Base-by-base conservation (phyloP, 1,284 basidiomycete genomes). In the Paramarasmius palmivorus region DNA sequence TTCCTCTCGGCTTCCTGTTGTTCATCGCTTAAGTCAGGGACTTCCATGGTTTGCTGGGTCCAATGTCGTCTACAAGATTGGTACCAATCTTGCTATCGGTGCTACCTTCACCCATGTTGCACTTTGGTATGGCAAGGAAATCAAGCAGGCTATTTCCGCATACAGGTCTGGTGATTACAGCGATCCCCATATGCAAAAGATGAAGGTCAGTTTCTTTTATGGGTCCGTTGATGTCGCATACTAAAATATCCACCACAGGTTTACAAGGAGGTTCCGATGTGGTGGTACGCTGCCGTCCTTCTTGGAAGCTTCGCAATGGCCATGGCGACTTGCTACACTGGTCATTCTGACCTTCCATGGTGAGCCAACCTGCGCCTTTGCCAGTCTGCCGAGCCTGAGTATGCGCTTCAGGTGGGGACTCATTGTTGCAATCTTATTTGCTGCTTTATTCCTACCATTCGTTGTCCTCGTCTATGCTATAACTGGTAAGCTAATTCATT, bases 201-300 rank as follows among this genome's bases (percentile, higher is more conserved):
- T 54, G 54, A 66, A 56, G 65, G 65, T 68, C 51, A 48, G 54
- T 55, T 40, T 26, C 10, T 22, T 3, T 7, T 14, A 14, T 14
- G 22, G 40, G 10, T 26, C 37, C 38, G 17, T 2, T 40, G 20
- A 17, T 2, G 10, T 17, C n/a, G 17, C n/a, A n/a, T n/a, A n/a
- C n/a, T n/a, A n/a, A n/a, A n/a, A n/a, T n/a, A n/a, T n/a, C n/a
- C n/a, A n/a, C n/a, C n/a, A 23, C 49, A 67, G 62, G 66, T 73
- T 7, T 86, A 85, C 68, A 69, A 70, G 46, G 79, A 80, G 56
- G 81, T 83, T 3, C 83, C 82, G 3, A 77, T 77, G 68, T 84
- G 79, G 78, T 85, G 84, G 82, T 87, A 83, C 66, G 62, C 75
- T 22, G 58, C 68, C 15, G 68, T 79, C 5, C 73, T 84, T 36